Conservation (phyloP, 495 filamentous ascomycete species). For the Jackrogersella minutella region DNA sequence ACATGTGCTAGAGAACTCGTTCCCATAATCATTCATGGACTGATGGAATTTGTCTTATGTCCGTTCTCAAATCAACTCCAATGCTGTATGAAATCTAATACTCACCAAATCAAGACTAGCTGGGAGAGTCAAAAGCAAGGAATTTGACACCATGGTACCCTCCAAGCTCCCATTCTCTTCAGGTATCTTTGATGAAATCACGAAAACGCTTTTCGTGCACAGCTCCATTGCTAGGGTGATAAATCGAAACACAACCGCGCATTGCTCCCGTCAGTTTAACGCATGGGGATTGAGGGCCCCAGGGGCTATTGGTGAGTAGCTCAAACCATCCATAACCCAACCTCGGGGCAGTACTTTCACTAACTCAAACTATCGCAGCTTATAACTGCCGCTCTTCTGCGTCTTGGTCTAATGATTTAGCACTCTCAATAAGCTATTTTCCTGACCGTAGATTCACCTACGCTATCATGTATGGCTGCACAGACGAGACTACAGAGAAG, state of each 20-base stretch:
- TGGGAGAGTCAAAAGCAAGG: not conserved
- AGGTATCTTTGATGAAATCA: not conserved
- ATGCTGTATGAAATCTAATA: not conserved
- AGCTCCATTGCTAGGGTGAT: not conserved
- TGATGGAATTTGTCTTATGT: constrained; percentile 7
- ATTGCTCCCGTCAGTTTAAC: constrained; percentile 6
- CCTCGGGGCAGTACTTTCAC: not conserved
- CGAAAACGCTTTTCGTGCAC: constrained; percentile 2
- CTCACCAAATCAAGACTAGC: not conserved
- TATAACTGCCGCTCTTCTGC: constrained; percentile 12
- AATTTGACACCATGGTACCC: not conserved
- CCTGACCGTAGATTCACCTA: constrained; percentile 10
- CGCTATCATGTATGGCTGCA: constrained; percentile 1
- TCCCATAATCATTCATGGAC: not conserved
- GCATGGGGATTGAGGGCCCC: constrained; percentile 3
- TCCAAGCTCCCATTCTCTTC: not conserved
- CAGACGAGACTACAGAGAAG: not conserved
- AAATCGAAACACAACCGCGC: not conserved
- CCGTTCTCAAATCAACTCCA: not conserved
- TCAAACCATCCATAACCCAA: not conserved
- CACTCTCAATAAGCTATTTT: not conserved
- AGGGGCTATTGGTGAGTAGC: constrained; percentile 1
- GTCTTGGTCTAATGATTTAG: constrained; percentile 1
- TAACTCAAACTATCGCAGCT: not conserved
- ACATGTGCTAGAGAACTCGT: not conserved